Percentiles rank a stretch among this genome's conserved stretches.
Evolutionary conservation across 345 rosid genomes (phyloP).

Genomic region (Mangifera indica): DNA sequence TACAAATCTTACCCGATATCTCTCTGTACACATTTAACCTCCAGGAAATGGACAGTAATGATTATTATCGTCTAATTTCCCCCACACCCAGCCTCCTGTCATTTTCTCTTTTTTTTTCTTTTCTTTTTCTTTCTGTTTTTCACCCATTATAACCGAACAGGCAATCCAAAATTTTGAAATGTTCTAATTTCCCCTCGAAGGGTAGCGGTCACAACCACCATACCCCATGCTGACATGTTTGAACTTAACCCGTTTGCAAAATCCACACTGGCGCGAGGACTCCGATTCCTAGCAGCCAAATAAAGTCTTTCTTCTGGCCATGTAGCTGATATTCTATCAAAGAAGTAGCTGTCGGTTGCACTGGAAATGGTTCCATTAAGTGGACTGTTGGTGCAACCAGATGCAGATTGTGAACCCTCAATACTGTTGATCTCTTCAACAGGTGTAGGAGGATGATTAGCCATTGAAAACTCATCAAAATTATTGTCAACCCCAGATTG

Average conservation of each 20-base stretch:
- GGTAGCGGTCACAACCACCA: conserved; percentile 89
- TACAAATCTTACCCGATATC: conserved; percentile 68
- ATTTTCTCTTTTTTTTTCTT: neutral
- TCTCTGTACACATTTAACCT: conserved; percentile 63
- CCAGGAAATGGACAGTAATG: conserved; percentile 17
- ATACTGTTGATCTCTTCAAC: conserved; percentile 50
- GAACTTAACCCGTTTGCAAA: conserved; percentile 44
- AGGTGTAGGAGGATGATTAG: conserved; percentile 82
- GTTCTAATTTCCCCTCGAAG: conserved; percentile 78
- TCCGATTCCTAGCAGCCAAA: conserved; percentile 45
- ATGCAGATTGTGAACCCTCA: conserved; percentile 40
- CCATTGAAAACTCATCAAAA: conserved; percentile 55
- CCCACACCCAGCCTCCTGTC: conserved; percentile 9
- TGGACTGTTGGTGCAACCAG: conserved; percentile 48
- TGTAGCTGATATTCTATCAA: conserved; percentile 84
- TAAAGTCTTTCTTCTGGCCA: conserved; percentile 88
- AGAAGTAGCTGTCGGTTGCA: conserved; percentile 77
- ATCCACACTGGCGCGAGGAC: conserved; percentile 54
- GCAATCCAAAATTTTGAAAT: conserved; percentile 92
- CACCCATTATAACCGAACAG: conserved; percentile 47
- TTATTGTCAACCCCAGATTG: conserved; percentile 42
- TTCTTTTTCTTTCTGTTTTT: neutral
- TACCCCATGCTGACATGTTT: conserved; percentile 70
- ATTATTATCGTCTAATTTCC: conserved; percentile 18
- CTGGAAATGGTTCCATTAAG: conserved; percentile 75